Base-by-base conservation (phyloP, 1,284 basidiomycete genomes). In the Clitocybe nebularis region DNA sequence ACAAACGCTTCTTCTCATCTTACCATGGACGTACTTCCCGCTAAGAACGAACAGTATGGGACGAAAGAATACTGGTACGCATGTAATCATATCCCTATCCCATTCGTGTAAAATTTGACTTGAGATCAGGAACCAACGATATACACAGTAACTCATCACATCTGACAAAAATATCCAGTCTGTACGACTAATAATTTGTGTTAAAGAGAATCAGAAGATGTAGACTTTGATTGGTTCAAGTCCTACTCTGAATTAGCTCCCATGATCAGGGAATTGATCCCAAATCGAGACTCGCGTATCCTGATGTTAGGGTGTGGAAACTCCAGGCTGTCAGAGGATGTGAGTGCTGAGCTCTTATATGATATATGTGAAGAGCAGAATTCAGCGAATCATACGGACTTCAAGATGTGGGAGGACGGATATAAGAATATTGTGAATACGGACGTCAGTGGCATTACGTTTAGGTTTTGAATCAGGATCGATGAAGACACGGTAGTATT, bases 251-350 rank as follows among this genome's bases (percentile, higher is more conserved):
- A 91, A 43, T 68, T 90, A 11, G 72, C 79, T 9, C 59, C 72
- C 41, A 63, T 84, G 19, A 60, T 91, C 17, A 68, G 72, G 26
- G 72, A 73, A 33, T 63, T 84, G 30, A 75, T 93, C 16, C 85
- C 84, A 0, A 62, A 81, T 45, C 87, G 79, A 57, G 61, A 63
- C 3, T 73, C 83, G 1, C 68, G 76, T 21, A 88, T 95, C 50
- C 63, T 94, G 45, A 90, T 95, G 79, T 77, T 96, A 5, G 93
- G 93, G 36, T 95, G 93, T 57, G 93, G 93, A 4, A 95, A 94
- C 63, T 91, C 89, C 3, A 84, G 67, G 41, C 66, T 93, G 29
- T 87, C 86, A 7, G 78, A 86, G 63, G 80, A 88, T 50, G 86
- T 84, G 49, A n/a, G 44, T n/a, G n/a, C n/a, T n/a, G n/a, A n/a